Conservation (phyloP, 2,329 filamentous ascomycete species). For the Oidium heveae region DNA sequence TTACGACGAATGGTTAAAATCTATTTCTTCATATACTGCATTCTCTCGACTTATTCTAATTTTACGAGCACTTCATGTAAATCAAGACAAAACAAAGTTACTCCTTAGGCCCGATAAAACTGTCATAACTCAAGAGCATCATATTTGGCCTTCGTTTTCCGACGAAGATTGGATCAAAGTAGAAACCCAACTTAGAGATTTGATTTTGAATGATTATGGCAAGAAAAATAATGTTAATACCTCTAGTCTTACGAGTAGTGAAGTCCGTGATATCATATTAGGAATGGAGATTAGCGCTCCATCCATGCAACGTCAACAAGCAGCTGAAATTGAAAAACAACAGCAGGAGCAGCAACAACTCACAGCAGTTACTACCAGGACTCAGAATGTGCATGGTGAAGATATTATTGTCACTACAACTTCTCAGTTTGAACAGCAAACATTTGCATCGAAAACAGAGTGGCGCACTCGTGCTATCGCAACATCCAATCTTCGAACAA, state of each 20-base stretch:
- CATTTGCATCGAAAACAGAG: conserved; percentile 94
- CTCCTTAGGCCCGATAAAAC: conserved; percentile 89
- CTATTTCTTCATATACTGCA: conserved; percentile 91
- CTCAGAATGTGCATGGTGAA: conserved; percentile 86
- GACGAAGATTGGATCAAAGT: conserved; percentile 99
- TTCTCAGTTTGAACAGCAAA: conserved; percentile 91
- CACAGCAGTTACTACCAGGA: conserved; percentile 94
- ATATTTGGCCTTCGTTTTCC: conserved; percentile 86
- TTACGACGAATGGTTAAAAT: conserved; percentile 97
- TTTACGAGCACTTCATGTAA: conserved; percentile 82
- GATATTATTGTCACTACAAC: conserved; percentile 97
- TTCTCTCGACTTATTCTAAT: conserved; percentile 92
- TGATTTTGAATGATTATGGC: conserved; percentile 94
- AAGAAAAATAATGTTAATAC: conserved; percentile 99
- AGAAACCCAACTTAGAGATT: conserved; percentile 82
- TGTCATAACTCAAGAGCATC: conserved; percentile 93
- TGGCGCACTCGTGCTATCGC: conserved; percentile 95
- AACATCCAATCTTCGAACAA: conserved; percentile 77
- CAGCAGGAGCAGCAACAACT: conserved; percentile 89
- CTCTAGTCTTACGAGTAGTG: conserved; percentile 81
- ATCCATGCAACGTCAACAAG: conserved; percentile 93
- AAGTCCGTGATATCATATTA: conserved; percentile 93
- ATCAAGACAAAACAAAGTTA: conserved; percentile 94
- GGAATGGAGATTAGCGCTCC: conserved; percentile 99
- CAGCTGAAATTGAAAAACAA: conserved; percentile 96